These are phyloP conservation scores for Allium fistulosum DNA, from an alignment of 106 monocot genomes.

Conservation along the genomic window DNA sequence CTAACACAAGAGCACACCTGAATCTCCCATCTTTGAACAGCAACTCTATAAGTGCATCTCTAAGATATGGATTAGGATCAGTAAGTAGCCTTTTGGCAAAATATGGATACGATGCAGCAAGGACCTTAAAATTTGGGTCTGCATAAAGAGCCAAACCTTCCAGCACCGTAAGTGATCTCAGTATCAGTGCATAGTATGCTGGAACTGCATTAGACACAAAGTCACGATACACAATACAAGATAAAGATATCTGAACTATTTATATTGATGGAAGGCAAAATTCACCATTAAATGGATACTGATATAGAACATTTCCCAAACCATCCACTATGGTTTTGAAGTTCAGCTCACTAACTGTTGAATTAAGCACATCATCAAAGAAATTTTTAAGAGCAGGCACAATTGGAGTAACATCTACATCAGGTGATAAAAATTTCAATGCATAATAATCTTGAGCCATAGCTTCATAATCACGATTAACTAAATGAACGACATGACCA, in stretches of 20 bases:
- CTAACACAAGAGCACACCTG: constrained; percentile 33
- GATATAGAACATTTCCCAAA: constrained; percentile 85
- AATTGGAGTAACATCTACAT: constrained; percentile 96
- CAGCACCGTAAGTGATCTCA: constrained; percentile 95
- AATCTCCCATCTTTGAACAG: constrained; percentile 99
- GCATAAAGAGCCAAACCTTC: constrained; percentile 96
- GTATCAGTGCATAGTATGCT: constrained; percentile 95
- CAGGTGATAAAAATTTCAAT: constrained; percentile 75
- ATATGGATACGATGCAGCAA: constrained; percentile 99
- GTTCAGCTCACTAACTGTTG: constrained; percentile 93
- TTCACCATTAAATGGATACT: constrained; percentile 96
- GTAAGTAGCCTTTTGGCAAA: constrained; percentile 99
- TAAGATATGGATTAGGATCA: constrained; percentile 99
- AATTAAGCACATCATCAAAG: constrained; percentile 91
- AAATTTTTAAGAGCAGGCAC: constrained; percentile 84
- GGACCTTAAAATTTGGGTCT: constrained; percentile 97
- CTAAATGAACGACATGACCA: constrained; percentile 97
- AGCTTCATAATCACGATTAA: constrained; percentile 98
- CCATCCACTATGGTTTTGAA: constrained; percentile 97
- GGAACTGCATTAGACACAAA: constrained; percentile 58
- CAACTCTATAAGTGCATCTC: constrained; percentile 95
- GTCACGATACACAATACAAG: neutral
- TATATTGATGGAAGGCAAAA: neutral
- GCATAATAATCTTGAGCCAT: constrained; percentile 99
- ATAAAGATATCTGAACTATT: neutral